phyloP scores from a whole-genome alignment of 371 early-diverging fungal genomes.

The Apophysomyces ossiformis region DNA sequence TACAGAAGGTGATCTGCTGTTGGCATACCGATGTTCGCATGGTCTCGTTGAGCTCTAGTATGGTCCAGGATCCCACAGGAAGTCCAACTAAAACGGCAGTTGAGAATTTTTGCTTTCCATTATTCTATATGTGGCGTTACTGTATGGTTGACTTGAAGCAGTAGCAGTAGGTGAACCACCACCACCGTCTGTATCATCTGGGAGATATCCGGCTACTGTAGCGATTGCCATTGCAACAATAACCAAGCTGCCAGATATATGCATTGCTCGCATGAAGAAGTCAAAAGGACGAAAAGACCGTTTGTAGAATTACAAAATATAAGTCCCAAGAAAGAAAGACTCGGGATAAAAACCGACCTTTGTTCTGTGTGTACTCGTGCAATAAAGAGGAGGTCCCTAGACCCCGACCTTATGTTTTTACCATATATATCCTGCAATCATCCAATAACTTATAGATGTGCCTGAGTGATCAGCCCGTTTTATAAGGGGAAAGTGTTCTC shows the following conservation, averaged over 20 bases:
- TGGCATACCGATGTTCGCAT: slow-evolving; percentile 13
- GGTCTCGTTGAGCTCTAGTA: slow-evolving; percentile 18
- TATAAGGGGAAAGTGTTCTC: neutral
- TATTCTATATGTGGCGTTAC: slow-evolving; percentile 1
- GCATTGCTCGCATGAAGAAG: neutral
- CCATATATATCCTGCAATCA: neutral
- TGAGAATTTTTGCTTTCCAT: neutral
- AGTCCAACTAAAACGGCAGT: slow-evolving; percentile 17
- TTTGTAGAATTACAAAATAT: neutral
- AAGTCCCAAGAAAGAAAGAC: neutral
- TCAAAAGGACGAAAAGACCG: neutral
- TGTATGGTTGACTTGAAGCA: neutral
- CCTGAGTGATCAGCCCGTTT: neutral
- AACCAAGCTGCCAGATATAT: neutral
- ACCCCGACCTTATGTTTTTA: neutral
- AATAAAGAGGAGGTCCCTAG: neutral
- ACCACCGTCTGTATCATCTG: neutral
- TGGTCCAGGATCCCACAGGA: slow-evolving; percentile 22
- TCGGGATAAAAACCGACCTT: neutral
- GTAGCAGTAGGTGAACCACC: slow-evolving; percentile 2
- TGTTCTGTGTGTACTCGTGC: neutral
- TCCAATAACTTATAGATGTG: neutral
- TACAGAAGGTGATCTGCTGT: slow-evolving; percentile 21
- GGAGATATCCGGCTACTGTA: neutral
- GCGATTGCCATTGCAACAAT: neutral